A percentile compares a stretch with the other conserved stretches of the same genome.
phyloP scores from a whole-genome alignment of 306 rosid species.

The Malus sieversii region DNA sequence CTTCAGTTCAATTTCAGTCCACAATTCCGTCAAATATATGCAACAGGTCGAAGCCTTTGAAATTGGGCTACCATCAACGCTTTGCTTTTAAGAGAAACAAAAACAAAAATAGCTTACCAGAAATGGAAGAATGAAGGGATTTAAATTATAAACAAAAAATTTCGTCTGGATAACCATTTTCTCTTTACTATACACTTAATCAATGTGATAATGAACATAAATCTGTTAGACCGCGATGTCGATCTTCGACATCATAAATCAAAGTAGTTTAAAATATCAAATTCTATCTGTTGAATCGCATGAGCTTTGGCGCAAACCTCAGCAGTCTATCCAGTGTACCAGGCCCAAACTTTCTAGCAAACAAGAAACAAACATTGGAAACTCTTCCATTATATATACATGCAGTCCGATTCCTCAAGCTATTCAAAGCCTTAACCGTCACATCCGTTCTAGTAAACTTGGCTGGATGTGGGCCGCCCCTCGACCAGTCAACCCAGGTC shows the following conservation, averaged over 20 bases:
- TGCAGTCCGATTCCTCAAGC: conserved; percentile 30
- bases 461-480: conserved; percentile 68
- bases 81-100: background rate
- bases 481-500: conserved; percentile 89
- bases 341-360: conserved; percentile 25
- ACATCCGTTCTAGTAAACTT: conserved; percentile 40
- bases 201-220: background rate
- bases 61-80: background rate
- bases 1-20: background rate
- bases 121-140: background rate
- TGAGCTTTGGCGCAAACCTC: conserved; percentile 47
- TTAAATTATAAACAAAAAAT: background rate
- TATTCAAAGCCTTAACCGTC: conserved; percentile 36
- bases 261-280: background rate
- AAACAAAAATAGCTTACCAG: background rate
- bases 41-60: background rate
- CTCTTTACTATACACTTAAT: background rate
- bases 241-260: background rate
- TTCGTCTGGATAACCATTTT: background rate
- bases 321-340: conserved; percentile 38
- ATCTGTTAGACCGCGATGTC: background rate
- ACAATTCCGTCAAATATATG: background rate
- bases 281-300: conserved; percentile 37
- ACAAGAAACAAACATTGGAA: conserved; percentile 16
- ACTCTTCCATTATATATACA: conserved; percentile 42